These are phyloP conservation scores for Gossypium thurberi DNA, from an alignment of 345 rosid species.

Conservation along the genomic window DNA sequence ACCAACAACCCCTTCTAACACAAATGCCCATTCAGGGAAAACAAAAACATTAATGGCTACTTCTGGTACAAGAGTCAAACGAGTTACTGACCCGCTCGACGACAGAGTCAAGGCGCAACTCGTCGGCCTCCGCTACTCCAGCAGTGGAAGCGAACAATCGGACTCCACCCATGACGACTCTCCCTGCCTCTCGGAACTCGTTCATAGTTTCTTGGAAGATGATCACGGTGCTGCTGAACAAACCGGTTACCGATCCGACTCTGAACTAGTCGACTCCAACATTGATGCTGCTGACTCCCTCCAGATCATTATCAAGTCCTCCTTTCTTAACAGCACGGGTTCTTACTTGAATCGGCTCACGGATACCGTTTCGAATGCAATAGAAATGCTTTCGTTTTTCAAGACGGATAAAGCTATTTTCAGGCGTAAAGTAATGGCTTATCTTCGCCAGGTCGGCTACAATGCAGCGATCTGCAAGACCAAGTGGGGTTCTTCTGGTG, in stretches of 20 bases:
- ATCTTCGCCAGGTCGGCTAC: slow-evolving; percentile 57
- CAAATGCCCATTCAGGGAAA: neutral
- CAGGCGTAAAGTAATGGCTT: slow-evolving; percentile 52
- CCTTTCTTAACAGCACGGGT: slow-evolving; percentile 23
- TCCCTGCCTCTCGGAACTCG: slow-evolving; percentile 73
- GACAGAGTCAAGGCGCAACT: slow-evolving; percentile 63
- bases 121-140: slow-evolving; percentile 36
- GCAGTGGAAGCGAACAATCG: slow-evolving; percentile 84
- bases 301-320: slow-evolving; percentile 21
- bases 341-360: slow-evolving; percentile 35
- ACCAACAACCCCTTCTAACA: neutral
- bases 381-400: slow-evolving; percentile 38
- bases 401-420: slow-evolving; percentile 29
- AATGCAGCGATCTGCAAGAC: slow-evolving; percentile 92
- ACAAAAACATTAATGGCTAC: slow-evolving; percentile 20
- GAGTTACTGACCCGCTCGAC: slow-evolving; percentile 54
- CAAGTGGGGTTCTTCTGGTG: slow-evolving; percentile 61
- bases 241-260: slow-evolving; percentile 35
- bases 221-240: slow-evolving; percentile 7
- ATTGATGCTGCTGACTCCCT: slow-evolving; percentile 28
- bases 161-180: slow-evolving; percentile 26
- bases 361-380: slow-evolving; percentile 37
- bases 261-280: slow-evolving; percentile 30
- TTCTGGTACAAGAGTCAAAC: slow-evolving; percentile 37
- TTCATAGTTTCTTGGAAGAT: slow-evolving; percentile 63